A percentile compares a stretch with the other conserved stretches of the same genome.
Evolutionary conservation across 169 alveolate species (phyloP).

Genomic region (Babesia ovata): DNA sequence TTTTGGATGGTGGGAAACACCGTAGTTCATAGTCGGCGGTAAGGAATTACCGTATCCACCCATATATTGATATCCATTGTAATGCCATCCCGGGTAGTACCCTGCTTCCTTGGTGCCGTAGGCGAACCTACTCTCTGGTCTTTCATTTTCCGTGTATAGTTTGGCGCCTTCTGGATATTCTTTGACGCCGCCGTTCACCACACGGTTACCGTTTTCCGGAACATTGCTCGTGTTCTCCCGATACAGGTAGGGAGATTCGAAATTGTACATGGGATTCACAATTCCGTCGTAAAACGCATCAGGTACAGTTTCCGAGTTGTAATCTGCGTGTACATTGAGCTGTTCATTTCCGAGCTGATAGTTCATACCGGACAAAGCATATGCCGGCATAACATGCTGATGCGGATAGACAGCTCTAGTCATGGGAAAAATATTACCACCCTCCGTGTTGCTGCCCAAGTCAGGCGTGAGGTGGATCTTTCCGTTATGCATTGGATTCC

Average conservation of each 20-base stretch:
- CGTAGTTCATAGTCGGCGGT: neutral
- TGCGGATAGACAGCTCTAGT: neutral
- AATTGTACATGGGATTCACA: slow-evolving; percentile 27
- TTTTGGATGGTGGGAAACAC: neutral
- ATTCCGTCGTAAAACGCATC: slow-evolving; percentile 32
- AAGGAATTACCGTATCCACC: neutral
- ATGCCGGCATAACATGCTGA: neutral
- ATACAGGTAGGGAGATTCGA: slow-evolving; percentile 19
- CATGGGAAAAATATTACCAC: neutral
- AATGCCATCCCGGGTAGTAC: neutral
- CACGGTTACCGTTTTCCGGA: neutral
- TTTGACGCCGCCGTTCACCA: neutral
- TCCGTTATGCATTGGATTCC: too few species aligned
- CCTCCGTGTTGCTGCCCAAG: neutral
- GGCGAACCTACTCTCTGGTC: neutral
- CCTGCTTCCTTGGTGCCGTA: neutral
- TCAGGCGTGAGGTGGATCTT: neutral
- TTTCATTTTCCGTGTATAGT: neutral
- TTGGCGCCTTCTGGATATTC: neutral
- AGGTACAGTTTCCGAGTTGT: slow-evolving; percentile 4
- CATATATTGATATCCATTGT: neutral
- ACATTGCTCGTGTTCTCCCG: neutral
- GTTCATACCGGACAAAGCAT: neutral
- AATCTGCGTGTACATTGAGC: neutral
- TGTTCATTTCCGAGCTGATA: neutral